Evolutionary conservation across 73 alveolate species (phyloP).

Genomic region (Tetrahymena borealis): DNA sequence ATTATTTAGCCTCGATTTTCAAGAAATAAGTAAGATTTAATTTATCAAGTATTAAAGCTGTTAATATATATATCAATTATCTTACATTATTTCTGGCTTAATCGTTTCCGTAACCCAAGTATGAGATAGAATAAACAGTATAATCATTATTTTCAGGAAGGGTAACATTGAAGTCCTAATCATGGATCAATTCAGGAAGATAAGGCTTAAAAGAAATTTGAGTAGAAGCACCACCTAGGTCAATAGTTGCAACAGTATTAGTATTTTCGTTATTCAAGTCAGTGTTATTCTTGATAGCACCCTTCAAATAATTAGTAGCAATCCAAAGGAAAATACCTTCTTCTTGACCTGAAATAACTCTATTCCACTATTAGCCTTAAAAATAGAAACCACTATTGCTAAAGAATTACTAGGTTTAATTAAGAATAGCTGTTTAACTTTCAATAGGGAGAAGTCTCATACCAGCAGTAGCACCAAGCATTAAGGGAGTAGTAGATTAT

Average conservation of each 20-base stretch:
- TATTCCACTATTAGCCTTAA: not conserved
- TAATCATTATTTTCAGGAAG: conserved; percentile 5
- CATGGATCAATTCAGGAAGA: not conserved
- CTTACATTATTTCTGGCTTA: conserved; percentile 11
- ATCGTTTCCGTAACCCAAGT: conserved; percentile 37
- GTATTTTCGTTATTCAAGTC: not conserved
- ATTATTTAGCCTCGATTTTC: no score
- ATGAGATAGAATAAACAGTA: conserved; percentile 11
- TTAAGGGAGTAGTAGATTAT: conserved; percentile 17
- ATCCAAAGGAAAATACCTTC: conserved; percentile 27
- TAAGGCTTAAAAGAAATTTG: conserved; percentile 7
- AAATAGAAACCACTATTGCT: conserved; percentile 12
- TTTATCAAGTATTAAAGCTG: not conserved
- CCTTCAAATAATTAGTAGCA: conserved; percentile 16
- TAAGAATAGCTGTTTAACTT: conserved; percentile 13
- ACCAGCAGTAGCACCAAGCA: conserved; percentile 47
- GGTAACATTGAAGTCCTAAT: not conserved
- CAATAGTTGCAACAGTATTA: not conserved
- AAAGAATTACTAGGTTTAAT: not conserved
- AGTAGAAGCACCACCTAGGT: conserved; percentile 34
- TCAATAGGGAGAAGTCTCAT: conserved; percentile 32
- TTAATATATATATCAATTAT: not conserved
- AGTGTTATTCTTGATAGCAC: not conserved
- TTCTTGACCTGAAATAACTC: conserved; percentile 43
- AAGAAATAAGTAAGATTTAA: no score